A percentile compares a stretch with the other conserved stretches of the same genome.
These are phyloP conservation scores for Exophiala sideris DNA, from an alignment of 2,329 filamentous ascomycete species.

Conservation along the genomic window DNA sequence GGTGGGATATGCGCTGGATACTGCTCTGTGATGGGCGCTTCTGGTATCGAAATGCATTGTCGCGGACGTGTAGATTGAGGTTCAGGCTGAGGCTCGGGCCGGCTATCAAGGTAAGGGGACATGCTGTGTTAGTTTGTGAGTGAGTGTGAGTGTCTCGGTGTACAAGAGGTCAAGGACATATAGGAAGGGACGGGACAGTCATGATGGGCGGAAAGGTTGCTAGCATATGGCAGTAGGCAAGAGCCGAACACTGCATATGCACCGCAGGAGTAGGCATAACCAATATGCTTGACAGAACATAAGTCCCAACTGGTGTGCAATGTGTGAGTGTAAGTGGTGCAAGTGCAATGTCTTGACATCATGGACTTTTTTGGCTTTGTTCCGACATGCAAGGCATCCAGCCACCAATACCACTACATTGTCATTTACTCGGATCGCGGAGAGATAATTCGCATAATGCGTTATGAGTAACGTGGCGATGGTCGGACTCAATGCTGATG, in stretches of 20 bases:
- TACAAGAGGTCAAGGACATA: background rate
- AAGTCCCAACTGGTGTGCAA: background rate
- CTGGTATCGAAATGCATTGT: constrained; percentile 4
- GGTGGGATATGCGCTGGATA: constrained; percentile 1
- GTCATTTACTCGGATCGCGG: too few species aligned
- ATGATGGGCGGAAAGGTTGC: too few species aligned
- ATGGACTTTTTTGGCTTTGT: constrained; percentile 1
- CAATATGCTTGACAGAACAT: background rate
- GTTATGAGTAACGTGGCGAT: too few species aligned
- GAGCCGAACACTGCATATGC: background rate
- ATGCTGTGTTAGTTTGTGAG: background rate
- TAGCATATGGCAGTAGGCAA: too few species aligned
- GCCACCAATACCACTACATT: too few species aligned
- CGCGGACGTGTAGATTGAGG: background rate
- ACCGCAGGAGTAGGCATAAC: background rate
- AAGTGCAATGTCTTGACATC: constrained; percentile 6
- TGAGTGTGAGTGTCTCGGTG: background rate
- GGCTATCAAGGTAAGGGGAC: constrained; percentile 1
- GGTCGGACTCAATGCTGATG: too few species aligned
- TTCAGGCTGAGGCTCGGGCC: background rate
- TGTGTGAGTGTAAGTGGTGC: background rate
- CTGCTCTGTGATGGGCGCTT: constrained; percentile 5
- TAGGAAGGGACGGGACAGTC: background rate
- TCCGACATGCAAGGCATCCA: too few species aligned
- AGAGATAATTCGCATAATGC: too few species aligned